Evolutionary conservation across 169 alveolate species (phyloP), one percentile per base, ranked within the genome.

Genomic region (Plasmodium relictum): DNA sequence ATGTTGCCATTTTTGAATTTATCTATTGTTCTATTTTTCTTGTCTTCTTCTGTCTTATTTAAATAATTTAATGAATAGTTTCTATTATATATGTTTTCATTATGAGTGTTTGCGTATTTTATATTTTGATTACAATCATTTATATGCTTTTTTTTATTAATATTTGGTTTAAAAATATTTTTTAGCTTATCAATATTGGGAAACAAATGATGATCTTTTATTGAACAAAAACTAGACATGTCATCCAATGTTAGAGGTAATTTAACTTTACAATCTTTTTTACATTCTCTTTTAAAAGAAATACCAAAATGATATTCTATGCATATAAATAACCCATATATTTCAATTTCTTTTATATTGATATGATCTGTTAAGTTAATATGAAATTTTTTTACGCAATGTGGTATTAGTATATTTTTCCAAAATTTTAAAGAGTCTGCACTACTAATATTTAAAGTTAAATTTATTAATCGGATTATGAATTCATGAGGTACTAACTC

Each of bases 281-380:
- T 83, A 10, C 91, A 83, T 37, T 56, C 74, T 10, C 69, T 48
- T 42, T 68, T 83, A 83, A 83, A 83, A 72, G 31, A 69, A 44
- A 83, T 65, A 61, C 91, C 91, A n/a, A 83, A 22, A 50, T 83
- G 91, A 62, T 69, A 62, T 72, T 83, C 91, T 16, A 83, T 58
- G 26, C 86, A 83, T 31, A 70, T 6, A 22, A 83, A 50, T 3
- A 83, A 48, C 12, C 85, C 91, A 26, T 83, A 83, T 26, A 58
- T 50, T 69, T 83, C 86, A 0, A 69, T 22, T 37, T 83, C 91
- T 52, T 56, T 54, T 18, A 83, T 68, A 16, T 83, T 83, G 41
- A 83, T 69, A 83, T 83, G 54, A 18, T 83, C 91, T 31, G 20
- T 83, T 58, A 83, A 37, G 41, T 83, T 70, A 8, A 83, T 24